Evolutionary conservation across 2,329 filamentous ascomycete species (phyloP).

Genomic region (Emericellopsis atlantica): DNA sequence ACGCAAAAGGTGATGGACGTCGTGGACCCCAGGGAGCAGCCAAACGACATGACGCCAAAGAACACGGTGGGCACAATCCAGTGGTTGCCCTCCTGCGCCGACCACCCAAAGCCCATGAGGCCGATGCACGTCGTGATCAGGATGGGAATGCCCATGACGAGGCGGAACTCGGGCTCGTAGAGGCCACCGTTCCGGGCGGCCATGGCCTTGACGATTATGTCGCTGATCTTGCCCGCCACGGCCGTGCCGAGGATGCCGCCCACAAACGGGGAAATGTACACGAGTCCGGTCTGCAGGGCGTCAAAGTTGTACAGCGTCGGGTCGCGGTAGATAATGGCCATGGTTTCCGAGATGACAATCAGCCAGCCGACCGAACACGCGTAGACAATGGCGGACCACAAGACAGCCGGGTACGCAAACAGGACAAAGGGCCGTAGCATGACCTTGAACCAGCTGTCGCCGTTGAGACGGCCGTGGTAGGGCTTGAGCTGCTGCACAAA

Average conservation of each 20-base stretch:
- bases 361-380: conserved; percentile 86
- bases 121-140: conserved; percentile 68
- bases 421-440: conserved; percentile 73
- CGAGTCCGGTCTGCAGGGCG: conserved; percentile 66
- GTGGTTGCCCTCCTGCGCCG: conserved; percentile 55
- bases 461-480: conserved; percentile 65
- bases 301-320: conserved; percentile 65
- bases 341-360: conserved; percentile 83
- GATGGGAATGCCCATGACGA: conserved; percentile 78
- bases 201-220: conserved; percentile 74
- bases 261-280: conserved; percentile 84
- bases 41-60: conserved; percentile 85
- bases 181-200: conserved; percentile 77
- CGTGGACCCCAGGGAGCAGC: conserved; percentile 79
- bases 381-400: conserved; percentile 82
- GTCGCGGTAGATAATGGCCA: conserved; percentile 67
- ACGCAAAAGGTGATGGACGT: conserved; percentile 91
- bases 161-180: conserved; percentile 87
- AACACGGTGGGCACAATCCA: conserved; percentile 94
- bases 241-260: conserved; percentile 84
- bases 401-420: conserved; percentile 74
- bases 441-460: conserved; percentile 70
- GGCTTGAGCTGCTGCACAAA: conserved; percentile 63
- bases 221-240: conserved; percentile 78
- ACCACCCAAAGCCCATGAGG: conserved; percentile 96